A percentile compares a stretch with the other conserved stretches of the same genome.
Evolutionary conservation across 2,329 filamentous ascomycete species (phyloP).

Genomic region (Xylariomycetidae sp.): DNA sequence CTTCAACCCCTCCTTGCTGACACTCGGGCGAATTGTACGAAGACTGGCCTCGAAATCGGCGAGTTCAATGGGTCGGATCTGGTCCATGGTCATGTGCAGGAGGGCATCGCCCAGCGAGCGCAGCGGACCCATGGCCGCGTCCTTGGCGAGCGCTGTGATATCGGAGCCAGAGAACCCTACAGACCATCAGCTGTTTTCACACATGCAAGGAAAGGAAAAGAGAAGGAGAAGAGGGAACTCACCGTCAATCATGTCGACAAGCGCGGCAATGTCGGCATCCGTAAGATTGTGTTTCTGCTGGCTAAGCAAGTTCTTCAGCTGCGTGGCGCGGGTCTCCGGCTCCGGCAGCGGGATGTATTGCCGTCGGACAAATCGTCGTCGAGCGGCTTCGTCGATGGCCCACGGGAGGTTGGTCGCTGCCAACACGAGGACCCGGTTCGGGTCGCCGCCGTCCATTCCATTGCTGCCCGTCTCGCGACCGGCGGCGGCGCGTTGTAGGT

Average conservation of each 20-base stretch:
- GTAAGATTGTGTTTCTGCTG: slow-evolving; percentile 81
- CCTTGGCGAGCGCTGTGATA: slow-evolving; percentile 93
- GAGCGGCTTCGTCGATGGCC: slow-evolving; percentile 94
- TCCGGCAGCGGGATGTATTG: slow-evolving; percentile 97
- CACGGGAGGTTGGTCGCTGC: slow-evolving; percentile 95
- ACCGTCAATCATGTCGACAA: slow-evolving; percentile 85
- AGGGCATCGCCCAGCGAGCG: slow-evolving; percentile 85
- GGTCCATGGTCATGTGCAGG: slow-evolving; percentile 85
- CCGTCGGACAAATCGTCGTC: slow-evolving; percentile 81
- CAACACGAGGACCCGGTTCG: slow-evolving; percentile 83
- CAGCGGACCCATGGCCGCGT: slow-evolving; percentile 94
- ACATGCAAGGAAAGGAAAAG: slow-evolving; percentile 6
- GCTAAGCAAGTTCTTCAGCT: slow-evolving; percentile 72
- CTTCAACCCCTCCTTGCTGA: slow-evolving; percentile 76
- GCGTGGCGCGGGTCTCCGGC: slow-evolving; percentile 68
- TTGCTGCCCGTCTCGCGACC: slow-evolving; percentile 42
- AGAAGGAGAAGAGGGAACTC: slow-evolving; percentile 9
- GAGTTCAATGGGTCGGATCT: slow-evolving; percentile 82
- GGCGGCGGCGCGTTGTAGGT: slow-evolving; percentile 84
- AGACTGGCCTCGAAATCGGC: slow-evolving; percentile 81
- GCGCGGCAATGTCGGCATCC: slow-evolving; percentile 61
- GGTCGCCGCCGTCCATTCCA: slow-evolving; percentile 51
- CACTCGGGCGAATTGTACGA: slow-evolving; percentile 79
- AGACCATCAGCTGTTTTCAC: neutral
- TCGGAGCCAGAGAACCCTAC: slow-evolving; percentile 95